Conservation (phyloP, 2,329 filamentous ascomycete genomes). For the Periconia digitata region DNA sequence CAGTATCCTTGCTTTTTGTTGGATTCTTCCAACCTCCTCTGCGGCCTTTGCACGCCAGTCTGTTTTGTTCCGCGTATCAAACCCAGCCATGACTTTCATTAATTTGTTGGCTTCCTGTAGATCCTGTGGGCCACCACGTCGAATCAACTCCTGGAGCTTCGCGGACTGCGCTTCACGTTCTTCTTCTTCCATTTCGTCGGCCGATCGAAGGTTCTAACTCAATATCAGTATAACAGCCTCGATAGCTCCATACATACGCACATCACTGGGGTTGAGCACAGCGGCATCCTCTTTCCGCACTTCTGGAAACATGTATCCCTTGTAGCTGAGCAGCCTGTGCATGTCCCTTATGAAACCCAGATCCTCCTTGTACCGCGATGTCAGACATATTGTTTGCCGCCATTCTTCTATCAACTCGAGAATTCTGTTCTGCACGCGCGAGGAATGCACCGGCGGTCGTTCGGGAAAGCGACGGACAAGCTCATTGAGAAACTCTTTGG, state of each 20-base stretch:
- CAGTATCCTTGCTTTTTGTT: constrained; percentile 88
- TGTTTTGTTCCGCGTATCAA: constrained; percentile 91
- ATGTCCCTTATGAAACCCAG: constrained; percentile 95
- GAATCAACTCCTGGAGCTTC: constrained; percentile 96
- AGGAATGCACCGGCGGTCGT: constrained; percentile 81
- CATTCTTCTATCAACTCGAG: constrained; percentile 97
- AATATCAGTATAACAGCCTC: constrained; percentile 17
- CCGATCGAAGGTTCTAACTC: constrained; percentile 85
- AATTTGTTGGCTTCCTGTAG: constrained; percentile 94
- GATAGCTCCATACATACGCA: constrained; percentile 55
- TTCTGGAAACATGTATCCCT: constrained; percentile 94
- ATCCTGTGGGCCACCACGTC: constrained; percentile 86
- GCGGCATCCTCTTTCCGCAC: constrained; percentile 91
- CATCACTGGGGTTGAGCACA: constrained; percentile 93
- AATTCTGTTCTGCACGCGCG: constrained; percentile 87
- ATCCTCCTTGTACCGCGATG: constrained; percentile 95
- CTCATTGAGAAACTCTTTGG: constrained; percentile 98
- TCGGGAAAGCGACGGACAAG: constrained; percentile 95
- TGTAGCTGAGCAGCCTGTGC: constrained; percentile 93
- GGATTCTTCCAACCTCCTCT: constrained; percentile 90
- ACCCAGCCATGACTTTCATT: constrained; percentile 99
- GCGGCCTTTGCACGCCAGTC: constrained; percentile 98
- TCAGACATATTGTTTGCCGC: constrained; percentile 97
- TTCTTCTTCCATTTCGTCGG: constrained; percentile 98
- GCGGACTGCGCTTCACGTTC: constrained; percentile 92